Evolutionary conservation across 345 rosid genomes (phyloP), one percentile per base, ranked within the genome.

Genomic region (Leavenworthia alabamica): DNA sequence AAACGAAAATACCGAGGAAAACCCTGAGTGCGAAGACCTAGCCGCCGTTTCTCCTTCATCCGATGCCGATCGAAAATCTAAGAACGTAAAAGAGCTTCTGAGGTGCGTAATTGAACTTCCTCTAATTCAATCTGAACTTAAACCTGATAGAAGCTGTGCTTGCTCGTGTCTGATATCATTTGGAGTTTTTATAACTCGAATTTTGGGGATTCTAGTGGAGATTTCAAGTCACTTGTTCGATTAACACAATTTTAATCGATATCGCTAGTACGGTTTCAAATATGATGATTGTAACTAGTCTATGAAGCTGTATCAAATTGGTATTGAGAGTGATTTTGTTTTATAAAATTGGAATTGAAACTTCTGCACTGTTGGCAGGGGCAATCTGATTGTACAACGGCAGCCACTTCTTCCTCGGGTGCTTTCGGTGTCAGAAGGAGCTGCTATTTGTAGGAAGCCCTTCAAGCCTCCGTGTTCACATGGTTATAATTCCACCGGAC

Each of bases 391-490:
- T 3, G 92, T 93, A 44, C 72, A 41, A 70, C 85, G 97, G 72
- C 96, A 89, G 68, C 73, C 97, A 24, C 76, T 85, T 45, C 85
- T 93, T 50, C 99, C 97, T 29, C 76, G 95, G 64, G 83, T 89
- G 53, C 88, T 87, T 70, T 85, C 95, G 0, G 95, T 93, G 20
- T 68, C 90, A 20, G 90, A 85, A 75, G 97, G 96, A 29, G 96
- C 96, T 29, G 89, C 90, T 0, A 84, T 78, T 71, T 89, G 99
- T 75, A 77, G 97, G 77, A 89, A 87, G 64, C 96, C 99, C 15
- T 93, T 93, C 78, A 93, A 89, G 53, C 97, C 94, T 22, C 97
- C 95, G 19, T 87, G 76, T 68, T 62, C 81, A 14, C 66, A 68
- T 66, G 94, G 91, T 39, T 85, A 89, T 29, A 67, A 62, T 40